A percentile compares a stretch with the other conserved stretches of the same genome.
Evolutionary conservation across 1,139 yeast species (phyloP).

Genomic region (Debaryomycetaceae sp.): DNA sequence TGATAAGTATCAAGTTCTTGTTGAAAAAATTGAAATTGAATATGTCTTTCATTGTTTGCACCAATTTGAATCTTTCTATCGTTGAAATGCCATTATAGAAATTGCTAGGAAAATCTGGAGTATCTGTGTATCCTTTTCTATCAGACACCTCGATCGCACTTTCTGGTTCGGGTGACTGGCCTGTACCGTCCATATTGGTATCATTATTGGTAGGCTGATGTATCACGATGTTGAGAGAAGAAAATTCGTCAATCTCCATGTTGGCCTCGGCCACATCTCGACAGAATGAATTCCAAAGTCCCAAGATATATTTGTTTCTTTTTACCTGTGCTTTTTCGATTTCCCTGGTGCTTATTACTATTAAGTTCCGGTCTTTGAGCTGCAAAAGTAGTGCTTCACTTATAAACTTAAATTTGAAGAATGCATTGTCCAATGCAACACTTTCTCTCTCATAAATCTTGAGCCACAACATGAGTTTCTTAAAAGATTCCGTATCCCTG

Average conservation of each 20-base stretch:
- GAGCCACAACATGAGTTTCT: slow-evolving; percentile 2
- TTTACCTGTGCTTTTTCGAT: slow-evolving; percentile 9
- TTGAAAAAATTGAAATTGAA: slow-evolving; percentile 12
- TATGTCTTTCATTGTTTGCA: slow-evolving; percentile 9
- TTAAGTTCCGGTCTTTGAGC: slow-evolving; percentile 4
- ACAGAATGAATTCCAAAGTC: neutral
- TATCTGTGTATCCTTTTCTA: slow-evolving; percentile 1
- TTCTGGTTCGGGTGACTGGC: neutral
- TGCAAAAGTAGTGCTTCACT: slow-evolving; percentile 7
- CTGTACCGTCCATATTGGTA: neutral
- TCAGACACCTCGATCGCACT: neutral
- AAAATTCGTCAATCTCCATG: neutral
- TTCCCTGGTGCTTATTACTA: slow-evolving; percentile 5
- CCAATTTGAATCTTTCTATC: slow-evolving; percentile 9
- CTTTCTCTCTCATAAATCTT: slow-evolving; percentile 6
- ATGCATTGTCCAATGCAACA: slow-evolving; percentile 9
- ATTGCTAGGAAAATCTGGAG: slow-evolving; percentile 4
- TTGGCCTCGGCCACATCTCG: neutral
- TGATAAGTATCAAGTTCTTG: slow-evolving; percentile 9
- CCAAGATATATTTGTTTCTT: slow-evolving; percentile 9
- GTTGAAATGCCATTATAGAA: slow-evolving; percentile 14
- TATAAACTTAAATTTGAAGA: slow-evolving; percentile 14
- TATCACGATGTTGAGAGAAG: neutral
- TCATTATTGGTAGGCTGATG: neutral
- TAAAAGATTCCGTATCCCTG: slow-evolving; percentile 2